phyloP scores from a whole-genome alignment of 176 grass and related monocot species.

The Guadua angustifolia region DNA sequence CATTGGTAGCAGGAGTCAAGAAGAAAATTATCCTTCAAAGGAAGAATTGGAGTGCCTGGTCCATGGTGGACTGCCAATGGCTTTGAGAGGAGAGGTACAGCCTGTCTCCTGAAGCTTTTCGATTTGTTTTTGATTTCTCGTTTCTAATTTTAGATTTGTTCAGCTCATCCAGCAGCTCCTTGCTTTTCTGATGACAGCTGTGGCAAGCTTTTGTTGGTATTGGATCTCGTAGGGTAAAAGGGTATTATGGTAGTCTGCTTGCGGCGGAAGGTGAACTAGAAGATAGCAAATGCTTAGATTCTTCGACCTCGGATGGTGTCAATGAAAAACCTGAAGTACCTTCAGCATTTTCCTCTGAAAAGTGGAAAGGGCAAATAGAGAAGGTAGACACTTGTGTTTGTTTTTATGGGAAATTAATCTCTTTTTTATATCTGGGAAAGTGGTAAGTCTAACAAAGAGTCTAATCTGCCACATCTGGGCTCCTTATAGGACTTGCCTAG shows the following conservation, averaged over 20 bases:
- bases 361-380: conserved; percentile 97
- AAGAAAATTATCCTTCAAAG: conserved; percentile 63
- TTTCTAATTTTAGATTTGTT: conserved; percentile 35
- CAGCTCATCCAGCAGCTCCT: conserved; percentile 27
- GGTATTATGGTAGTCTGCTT: conserved; percentile 80
- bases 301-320: conserved; percentile 44
- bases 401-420: not conserved
- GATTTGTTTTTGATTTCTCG: conserved; percentile 8
- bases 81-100: conserved; percentile 93
- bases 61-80: conserved; percentile 92
- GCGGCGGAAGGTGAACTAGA: conserved; percentile 50
- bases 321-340: conserved; percentile 46
- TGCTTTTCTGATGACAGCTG: conserved; percentile 67
- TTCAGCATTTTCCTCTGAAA: conserved; percentile 52
- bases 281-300: conserved; percentile 48
- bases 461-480: conserved; percentile 16
- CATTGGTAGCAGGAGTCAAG: conserved; percentile 43
- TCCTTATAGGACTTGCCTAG: conserved; percentile 91
- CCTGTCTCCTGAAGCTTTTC: conserved; percentile 10
- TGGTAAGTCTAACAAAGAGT: conserved; percentile 37
- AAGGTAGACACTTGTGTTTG: conserved; percentile 60
- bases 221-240: conserved; percentile 74
- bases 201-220: conserved; percentile 99
- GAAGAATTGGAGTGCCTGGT: conserved; percentile 92
- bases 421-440: conserved; percentile 29